Conservation (phyloP, 2,329 filamentous ascomycete species). For the Herpotrichia juniperi region DNA sequence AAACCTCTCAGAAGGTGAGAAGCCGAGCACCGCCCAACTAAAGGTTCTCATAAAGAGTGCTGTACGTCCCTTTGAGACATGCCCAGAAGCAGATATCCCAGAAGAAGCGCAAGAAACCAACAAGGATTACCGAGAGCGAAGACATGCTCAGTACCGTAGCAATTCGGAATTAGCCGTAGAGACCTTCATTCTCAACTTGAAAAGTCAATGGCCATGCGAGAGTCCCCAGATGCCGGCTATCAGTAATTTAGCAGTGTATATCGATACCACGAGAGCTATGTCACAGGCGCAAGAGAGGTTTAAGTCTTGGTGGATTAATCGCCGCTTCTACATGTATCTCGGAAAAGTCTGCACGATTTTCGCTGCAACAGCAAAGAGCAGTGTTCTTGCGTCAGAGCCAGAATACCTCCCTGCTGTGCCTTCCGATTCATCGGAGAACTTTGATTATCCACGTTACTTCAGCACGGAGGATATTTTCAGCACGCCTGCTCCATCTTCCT, state of each 20-base stretch:
- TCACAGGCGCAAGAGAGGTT: slow-evolving; percentile 18
- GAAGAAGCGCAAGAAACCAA: slow-evolving; percentile 14
- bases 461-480: neutral
- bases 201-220: slow-evolving; percentile 25
- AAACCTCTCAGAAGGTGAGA: slow-evolving; percentile 16
- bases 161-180: slow-evolving; percentile 13
- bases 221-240: slow-evolving; percentile 13
- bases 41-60: neutral
- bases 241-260: slow-evolving; percentile 14
- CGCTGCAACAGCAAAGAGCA: slow-evolving; percentile 12
- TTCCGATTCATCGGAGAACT: neutral
- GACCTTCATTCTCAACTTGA: slow-evolving; percentile 19
- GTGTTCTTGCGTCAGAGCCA: too few species aligned
- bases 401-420: neutral
- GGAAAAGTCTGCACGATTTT: slow-evolving; percentile 18
- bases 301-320: slow-evolving; percentile 43
- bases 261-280: slow-evolving; percentile 21
- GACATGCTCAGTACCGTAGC: slow-evolving; percentile 4
- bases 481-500: neutral
- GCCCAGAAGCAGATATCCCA: neutral
- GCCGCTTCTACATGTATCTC: slow-evolving; percentile 44
- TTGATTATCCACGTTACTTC: slow-evolving; percentile 5
- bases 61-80: neutral
- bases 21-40: neutral
- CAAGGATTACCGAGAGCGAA: slow-evolving; percentile 14